Conservation (phyloP, 352 stramenopile genomes). For the Phytophthora fragariaefolia region DNA sequence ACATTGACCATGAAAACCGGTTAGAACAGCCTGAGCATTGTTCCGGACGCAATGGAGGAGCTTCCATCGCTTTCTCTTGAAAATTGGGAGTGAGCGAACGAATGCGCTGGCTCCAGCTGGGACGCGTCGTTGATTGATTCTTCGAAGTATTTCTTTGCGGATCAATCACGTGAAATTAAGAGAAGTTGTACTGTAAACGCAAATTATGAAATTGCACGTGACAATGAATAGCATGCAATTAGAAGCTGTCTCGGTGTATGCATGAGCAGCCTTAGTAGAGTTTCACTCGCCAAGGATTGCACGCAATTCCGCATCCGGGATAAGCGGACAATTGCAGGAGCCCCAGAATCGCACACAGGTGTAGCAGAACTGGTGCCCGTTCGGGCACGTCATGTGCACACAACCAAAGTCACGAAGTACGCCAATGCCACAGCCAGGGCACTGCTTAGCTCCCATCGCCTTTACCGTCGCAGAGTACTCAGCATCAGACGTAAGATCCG, state of each 20-base stretch:
- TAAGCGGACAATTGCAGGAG: slow-evolving; percentile 61
- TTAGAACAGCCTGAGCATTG: slow-evolving; percentile 21
- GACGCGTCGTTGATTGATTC: not conserved
- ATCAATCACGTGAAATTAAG: no score
- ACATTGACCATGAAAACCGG: slow-evolving; percentile 17
- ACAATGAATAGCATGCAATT: slow-evolving; percentile 10
- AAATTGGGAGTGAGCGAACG: slow-evolving; percentile 8
- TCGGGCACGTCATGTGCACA: slow-evolving; percentile 78
- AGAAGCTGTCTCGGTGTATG: slow-evolving; percentile 2
- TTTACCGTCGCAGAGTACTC: slow-evolving; percentile 63
- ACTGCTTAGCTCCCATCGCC: slow-evolving; percentile 67
- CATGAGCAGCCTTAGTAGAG: no score
- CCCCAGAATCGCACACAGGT: slow-evolving; percentile 64
- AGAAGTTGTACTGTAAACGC: no score
- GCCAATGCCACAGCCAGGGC: slow-evolving; percentile 74
- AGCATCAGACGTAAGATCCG: slow-evolving; percentile 62
- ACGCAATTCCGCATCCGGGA: slow-evolving; percentile 59
- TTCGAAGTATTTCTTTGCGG: no score
- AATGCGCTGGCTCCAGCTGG: not conserved
- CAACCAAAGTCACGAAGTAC: slow-evolving; percentile 79
- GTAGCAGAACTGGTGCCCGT: slow-evolving; percentile 82
- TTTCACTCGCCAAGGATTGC: slow-evolving; percentile 64
- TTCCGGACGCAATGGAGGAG: not conserved
- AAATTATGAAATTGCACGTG: not conserved
- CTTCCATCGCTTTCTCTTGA: slow-evolving; percentile 16